Evolutionary conservation across 257 asterid species (phyloP).

Genomic region (Jacaranda copaia): DNA sequence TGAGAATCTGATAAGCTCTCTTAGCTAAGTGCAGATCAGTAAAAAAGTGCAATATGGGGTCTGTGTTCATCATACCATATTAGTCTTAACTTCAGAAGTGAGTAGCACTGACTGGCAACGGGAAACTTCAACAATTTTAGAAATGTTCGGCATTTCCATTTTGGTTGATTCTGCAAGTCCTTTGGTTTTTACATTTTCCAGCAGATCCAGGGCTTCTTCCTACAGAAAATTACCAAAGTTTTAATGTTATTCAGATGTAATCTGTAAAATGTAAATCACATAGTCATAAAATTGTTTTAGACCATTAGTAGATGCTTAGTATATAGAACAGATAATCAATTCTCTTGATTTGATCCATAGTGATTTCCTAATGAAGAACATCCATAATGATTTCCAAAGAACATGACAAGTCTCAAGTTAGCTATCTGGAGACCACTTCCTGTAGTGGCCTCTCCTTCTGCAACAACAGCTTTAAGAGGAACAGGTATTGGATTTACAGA

Average conservation of each 20-base stretch:
- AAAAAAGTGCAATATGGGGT: background rate
- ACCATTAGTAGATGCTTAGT: background rate
- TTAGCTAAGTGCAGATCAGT: too few species aligned
- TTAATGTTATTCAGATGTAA: background rate
- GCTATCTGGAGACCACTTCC: constrained; percentile 31
- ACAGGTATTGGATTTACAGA: constrained; percentile 37
- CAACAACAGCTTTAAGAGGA: constrained; percentile 21
- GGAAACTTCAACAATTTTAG: constrained; percentile 65
- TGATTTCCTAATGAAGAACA: too few species aligned
- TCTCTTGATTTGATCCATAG: background rate
- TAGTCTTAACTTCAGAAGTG: constrained; percentile 53
- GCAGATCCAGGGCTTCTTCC: constrained; percentile 41
- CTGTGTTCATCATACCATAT: constrained; percentile 48
- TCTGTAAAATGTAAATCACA: background rate
- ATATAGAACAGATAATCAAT: background rate
- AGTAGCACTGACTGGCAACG: constrained; percentile 61
- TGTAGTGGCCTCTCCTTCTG: constrained; percentile 25
- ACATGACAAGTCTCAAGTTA: background rate
- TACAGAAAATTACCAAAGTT: constrained; percentile 26
- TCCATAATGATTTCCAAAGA: background rate
- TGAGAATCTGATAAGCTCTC: too few species aligned
- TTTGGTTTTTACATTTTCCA: constrained; percentile 33
- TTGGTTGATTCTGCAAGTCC: constrained; percentile 37
- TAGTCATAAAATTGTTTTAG: background rate
- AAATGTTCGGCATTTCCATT: constrained; percentile 47